These are phyloP conservation scores for Mallotus nudiflorus DNA, from an alignment of 345 rosid genomes.

Conservation along the genomic window DNA sequence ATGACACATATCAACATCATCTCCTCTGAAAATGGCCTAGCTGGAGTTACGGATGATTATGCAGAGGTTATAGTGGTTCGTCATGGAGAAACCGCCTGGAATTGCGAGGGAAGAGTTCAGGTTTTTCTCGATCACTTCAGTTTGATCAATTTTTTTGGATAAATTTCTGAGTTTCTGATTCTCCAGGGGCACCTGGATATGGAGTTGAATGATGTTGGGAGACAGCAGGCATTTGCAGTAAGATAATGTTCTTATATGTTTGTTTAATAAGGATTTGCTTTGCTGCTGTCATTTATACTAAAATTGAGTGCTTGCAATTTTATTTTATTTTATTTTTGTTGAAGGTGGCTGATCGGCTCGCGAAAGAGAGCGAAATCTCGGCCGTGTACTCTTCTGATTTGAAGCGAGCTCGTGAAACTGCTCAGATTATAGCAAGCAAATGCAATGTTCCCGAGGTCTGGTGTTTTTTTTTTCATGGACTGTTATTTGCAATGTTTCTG, in stretches of 20 bases:
- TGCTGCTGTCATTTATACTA: no score
- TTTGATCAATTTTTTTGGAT: not conserved
- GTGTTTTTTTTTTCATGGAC: no score
- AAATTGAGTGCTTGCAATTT: no score
- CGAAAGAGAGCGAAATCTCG: not conserved
- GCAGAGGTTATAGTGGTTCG: slow-evolving; percentile 26
- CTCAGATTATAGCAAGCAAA: not conserved
- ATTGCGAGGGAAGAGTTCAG: slow-evolving; percentile 31
- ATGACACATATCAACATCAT: no score
- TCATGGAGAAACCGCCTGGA: slow-evolving; percentile 35
- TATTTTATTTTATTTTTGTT: not conserved
- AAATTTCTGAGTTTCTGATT: not conserved
- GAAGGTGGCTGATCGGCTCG: not conserved
- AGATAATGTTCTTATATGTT: no score
- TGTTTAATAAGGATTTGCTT: no score
- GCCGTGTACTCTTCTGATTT: slow-evolving; percentile 8
- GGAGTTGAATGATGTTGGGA: slow-evolving; percentile 27
- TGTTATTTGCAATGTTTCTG: no score
- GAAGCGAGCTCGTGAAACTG: slow-evolving; percentile 16
- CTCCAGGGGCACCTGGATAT: slow-evolving; percentile 31
- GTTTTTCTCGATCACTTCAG: slow-evolving; percentile 4
- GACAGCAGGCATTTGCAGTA: slow-evolving; percentile 22
- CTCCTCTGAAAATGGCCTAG: not conserved
- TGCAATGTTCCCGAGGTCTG: not conserved
- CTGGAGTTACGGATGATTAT: not conserved